These are phyloP conservation scores for Blastobotrys malaysiensis DNA, from an alignment of 1,139 yeast species.

Conservation along the genomic window DNA sequence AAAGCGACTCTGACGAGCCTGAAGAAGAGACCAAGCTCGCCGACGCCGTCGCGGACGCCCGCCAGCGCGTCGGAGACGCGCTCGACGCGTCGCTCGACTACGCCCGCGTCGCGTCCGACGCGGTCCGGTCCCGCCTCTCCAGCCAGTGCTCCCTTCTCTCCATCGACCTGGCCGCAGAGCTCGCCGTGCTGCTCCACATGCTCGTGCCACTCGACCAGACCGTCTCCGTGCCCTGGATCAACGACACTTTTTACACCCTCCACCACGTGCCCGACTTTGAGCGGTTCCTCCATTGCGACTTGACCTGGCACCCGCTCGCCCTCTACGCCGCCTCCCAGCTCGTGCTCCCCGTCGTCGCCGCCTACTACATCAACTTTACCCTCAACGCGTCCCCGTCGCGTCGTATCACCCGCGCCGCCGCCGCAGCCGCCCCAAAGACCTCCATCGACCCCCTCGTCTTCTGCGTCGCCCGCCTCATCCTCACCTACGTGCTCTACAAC, in stretches of 20 bases:
- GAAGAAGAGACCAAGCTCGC: slow-evolving; percentile 12
- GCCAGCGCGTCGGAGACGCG: slow-evolving; percentile 8
- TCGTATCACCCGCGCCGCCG: slow-evolving; percentile 5
- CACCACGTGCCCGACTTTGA: slow-evolving; percentile 12
- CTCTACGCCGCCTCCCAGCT: slow-evolving; percentile 32
- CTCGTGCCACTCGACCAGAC: slow-evolving; percentile 11
- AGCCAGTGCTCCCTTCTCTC: slow-evolving; percentile 17
- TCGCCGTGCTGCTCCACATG: slow-evolving; percentile 13
- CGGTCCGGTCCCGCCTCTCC: slow-evolving; percentile 17
- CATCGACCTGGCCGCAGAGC: slow-evolving; percentile 18
- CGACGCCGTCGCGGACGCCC: slow-evolving; percentile 6
- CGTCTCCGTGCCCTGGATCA: slow-evolving; percentile 11
- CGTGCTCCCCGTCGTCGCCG: slow-evolving; percentile 39
- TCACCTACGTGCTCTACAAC: slow-evolving; percentile 39
- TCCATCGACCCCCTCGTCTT: slow-evolving; percentile 53
- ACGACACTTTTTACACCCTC: slow-evolving; percentile 6
- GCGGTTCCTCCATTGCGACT: slow-evolving; percentile 16
- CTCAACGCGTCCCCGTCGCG: slow-evolving; percentile 13
- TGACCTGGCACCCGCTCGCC: slow-evolving; percentile 29
- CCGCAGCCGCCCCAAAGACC: slow-evolving; percentile 7
- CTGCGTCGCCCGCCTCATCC: slow-evolving; percentile 46
- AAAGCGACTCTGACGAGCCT: slow-evolving; percentile 9
- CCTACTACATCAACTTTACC: slow-evolving; percentile 30
- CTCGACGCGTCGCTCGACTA: slow-evolving; percentile 11
- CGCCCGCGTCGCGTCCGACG: slow-evolving; percentile 9